These are phyloP conservation scores for Cryptosporidium muris DNA, from an alignment of 169 alveolate species.

Conservation along the genomic window DNA sequence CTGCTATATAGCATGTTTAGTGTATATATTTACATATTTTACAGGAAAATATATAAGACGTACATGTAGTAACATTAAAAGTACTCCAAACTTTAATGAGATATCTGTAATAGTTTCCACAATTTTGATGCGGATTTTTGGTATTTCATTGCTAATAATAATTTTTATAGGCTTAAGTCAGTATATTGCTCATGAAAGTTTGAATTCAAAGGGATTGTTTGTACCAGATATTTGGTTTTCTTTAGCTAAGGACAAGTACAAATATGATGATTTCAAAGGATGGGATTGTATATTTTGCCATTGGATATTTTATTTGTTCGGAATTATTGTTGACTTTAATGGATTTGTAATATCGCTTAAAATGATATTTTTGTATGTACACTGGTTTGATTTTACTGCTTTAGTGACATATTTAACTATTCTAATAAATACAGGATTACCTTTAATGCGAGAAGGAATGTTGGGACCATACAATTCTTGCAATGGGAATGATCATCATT, in stretches of 20 bases:
- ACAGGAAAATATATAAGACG: constrained; percentile 7
- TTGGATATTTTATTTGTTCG: constrained; percentile 34
- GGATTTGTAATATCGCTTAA: constrained; percentile 49
- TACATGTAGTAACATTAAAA: not conserved
- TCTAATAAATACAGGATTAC: constrained; percentile 37
- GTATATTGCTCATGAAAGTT: constrained; percentile 65
- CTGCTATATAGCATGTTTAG: constrained; percentile 50
- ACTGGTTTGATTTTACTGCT: constrained; percentile 9
- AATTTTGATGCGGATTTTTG: constrained; percentile 41
- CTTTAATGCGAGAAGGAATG: constrained; percentile 68
- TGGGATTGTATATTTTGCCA: constrained; percentile 18
- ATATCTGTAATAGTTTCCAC: constrained; percentile 6
- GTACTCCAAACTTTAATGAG: not conserved
- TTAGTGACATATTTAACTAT: constrained; percentile 17
- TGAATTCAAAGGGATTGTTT: constrained; percentile 49
- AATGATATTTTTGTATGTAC: constrained; percentile 51
- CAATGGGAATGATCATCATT: constrained; percentile 67
- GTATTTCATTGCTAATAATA: constrained; percentile 22
- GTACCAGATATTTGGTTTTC: constrained; percentile 71
- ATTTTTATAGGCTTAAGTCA: constrained; percentile 60
- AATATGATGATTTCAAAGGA: constrained; percentile 67
- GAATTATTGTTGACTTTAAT: constrained; percentile 51
- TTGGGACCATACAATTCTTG: constrained; percentile 49
- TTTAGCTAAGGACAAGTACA: constrained; percentile 51
- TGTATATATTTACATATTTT: constrained; percentile 17